These are phyloP conservation scores for Coemansia brasiliensis DNA, from an alignment of 192 early-diverging fungal genomes.

Conservation along the genomic window DNA sequence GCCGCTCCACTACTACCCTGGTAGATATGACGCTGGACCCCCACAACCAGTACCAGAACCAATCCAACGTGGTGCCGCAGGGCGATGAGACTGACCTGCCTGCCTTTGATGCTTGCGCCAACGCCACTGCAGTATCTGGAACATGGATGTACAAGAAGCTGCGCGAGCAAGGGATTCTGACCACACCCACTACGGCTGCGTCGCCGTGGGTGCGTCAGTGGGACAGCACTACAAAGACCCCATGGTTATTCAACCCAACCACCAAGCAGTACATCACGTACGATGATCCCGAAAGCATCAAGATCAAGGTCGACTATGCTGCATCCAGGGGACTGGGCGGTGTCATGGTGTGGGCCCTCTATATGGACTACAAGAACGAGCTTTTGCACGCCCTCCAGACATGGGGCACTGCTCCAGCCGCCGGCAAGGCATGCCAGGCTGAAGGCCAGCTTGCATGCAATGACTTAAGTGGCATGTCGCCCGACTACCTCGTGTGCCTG, in stretches of 20 bases:
- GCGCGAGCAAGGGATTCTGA: conserved; percentile 58
- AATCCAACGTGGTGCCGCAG: conserved; percentile 35
- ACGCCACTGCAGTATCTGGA: conserved; percentile 57
- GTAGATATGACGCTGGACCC: conserved; percentile 56
- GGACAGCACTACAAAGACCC: conserved; percentile 61
- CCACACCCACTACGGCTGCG: conserved; percentile 50
- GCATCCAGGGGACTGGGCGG: conserved; percentile 58
- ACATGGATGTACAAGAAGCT: conserved; percentile 67
- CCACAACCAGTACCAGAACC: conserved; percentile 50
- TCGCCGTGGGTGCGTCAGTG: conserved; percentile 64
- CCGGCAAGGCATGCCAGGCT: not conserved
- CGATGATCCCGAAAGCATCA: conserved; percentile 69
- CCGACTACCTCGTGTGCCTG: conserved; percentile 18
- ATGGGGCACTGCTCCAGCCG: conserved; percentile 4
- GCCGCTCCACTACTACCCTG: conserved; percentile 47
- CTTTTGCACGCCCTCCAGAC: conserved; percentile 51
- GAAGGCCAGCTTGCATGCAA: conserved; percentile 1
- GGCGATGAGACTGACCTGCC: conserved; percentile 59
- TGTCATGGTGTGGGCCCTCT: conserved; percentile 60
- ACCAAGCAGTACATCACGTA: conserved; percentile 72
- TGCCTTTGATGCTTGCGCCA: conserved; percentile 54
- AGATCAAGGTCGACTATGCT: conserved; percentile 61
- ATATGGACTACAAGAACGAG: conserved; percentile 58
- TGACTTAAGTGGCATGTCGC: not conserved
- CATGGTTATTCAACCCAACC: conserved; percentile 58